These are phyloP conservation scores for Dactylellina haptotyla DNA, from an alignment of 2,329 filamentous ascomycete genomes.

Conservation along the genomic window DNA sequence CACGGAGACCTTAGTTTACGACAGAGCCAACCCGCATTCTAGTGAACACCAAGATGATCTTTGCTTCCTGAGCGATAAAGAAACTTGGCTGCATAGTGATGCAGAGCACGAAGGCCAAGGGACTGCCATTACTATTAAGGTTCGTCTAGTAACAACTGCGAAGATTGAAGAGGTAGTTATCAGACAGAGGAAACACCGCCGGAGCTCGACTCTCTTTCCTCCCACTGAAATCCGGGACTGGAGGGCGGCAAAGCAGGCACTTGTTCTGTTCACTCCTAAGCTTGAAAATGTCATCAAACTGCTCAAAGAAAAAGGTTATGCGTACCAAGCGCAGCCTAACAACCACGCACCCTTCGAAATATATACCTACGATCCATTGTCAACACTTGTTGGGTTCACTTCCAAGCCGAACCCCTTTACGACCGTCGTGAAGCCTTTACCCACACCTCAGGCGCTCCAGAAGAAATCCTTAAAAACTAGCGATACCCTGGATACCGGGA, in stretches of 20 bases:
- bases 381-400: slow-evolving; percentile 58
- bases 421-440: slow-evolving; percentile 16
- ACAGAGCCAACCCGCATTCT: slow-evolving; percentile 54
- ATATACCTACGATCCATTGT: slow-evolving; percentile 57
- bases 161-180: slow-evolving; percentile 32
- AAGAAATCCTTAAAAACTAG: neutral
- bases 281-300: slow-evolving; percentile 53
- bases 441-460: slow-evolving; percentile 3
- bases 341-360: slow-evolving; percentile 56
- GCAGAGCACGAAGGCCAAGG: slow-evolving; percentile 51
- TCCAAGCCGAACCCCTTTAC: slow-evolving; percentile 57
- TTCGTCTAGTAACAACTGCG: slow-evolving; percentile 55
- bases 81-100: slow-evolving; percentile 57
- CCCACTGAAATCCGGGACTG: slow-evolving; percentile 56
- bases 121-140: slow-evolving; percentile 56
- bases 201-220: slow-evolving; percentile 49
- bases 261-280: slow-evolving; percentile 56
- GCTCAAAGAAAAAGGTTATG: slow-evolving; percentile 53
- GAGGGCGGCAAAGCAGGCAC: slow-evolving; percentile 56
- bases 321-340: slow-evolving; percentile 56
- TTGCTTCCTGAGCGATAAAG: slow-evolving; percentile 57
- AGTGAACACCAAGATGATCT: slow-evolving; percentile 56
- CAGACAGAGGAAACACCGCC: slow-evolving; percentile 18
- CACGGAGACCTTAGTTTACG: slow-evolving; percentile 57
- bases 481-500: slow-evolving; percentile 23